Conservation (phyloP, 345 rosid genomes). For the Noccaea caerulescens region DNA sequence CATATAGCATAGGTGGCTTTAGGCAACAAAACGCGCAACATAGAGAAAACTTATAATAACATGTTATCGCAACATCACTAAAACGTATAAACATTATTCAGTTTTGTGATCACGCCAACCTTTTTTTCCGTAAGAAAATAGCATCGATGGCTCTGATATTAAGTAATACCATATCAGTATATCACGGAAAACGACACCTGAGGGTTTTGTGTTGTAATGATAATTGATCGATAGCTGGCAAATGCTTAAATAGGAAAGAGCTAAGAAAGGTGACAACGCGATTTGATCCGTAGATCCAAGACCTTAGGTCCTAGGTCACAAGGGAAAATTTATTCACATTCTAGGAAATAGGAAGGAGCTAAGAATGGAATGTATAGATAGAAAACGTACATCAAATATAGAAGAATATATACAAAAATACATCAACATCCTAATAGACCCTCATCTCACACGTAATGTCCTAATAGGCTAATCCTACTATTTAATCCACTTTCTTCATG, state of each 20-base stretch:
- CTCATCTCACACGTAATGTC: slow-evolving; percentile 32
- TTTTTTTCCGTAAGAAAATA: background rate
- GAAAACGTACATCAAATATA: background rate
- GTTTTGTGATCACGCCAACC: background rate
- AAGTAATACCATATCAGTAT: background rate
- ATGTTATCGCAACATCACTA: too few relatives aligned
- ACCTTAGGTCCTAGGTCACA: background rate
- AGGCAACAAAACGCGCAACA: background rate
- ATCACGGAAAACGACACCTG: background rate
- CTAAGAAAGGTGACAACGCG: too few relatives aligned
- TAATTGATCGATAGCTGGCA: background rate
- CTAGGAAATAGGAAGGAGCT: background rate
- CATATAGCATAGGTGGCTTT: background rate
- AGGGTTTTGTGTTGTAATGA: background rate
- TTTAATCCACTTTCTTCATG: slow-evolving; percentile 44
- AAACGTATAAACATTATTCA: background rate
- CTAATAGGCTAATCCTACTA: slow-evolving; percentile 33
- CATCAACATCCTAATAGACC: slow-evolving; percentile 4
- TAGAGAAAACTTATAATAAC: background rate
- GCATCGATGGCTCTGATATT: background rate
- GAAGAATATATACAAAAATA: background rate
- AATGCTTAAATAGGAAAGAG: background rate
- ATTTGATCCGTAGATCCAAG: too few relatives aligned
- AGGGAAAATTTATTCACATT: background rate
- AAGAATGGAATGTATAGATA: slow-evolving; percentile 6